These are phyloP conservation scores for Carpinus fangiana DNA, from an alignment of 306 rosid species.

Conservation along the genomic window DNA sequence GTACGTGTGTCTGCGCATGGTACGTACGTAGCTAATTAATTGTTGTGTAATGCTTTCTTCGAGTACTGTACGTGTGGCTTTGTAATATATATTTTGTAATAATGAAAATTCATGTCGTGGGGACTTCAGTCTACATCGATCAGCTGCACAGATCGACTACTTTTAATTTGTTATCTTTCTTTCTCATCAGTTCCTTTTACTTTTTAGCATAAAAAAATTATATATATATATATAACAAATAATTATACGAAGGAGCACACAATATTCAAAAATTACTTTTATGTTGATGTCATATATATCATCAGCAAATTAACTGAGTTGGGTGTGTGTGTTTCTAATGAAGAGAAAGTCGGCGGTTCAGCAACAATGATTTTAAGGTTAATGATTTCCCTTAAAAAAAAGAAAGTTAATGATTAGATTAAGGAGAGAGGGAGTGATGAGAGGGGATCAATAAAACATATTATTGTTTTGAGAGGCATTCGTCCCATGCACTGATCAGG, in stretches of 20 bases:
- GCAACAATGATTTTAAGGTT: neutral
- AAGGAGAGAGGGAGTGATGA: too few relatives aligned
- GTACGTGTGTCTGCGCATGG: neutral
- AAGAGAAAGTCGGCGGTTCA: constrained; percentile 13
- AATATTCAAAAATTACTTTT: neutral
- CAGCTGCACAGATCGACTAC: neutral
- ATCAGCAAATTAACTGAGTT: neutral
- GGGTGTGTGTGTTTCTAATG: constrained; percentile 14
- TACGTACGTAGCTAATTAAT: neutral
- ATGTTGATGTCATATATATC: neutral
- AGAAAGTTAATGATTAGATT: neutral
- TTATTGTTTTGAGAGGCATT: neutral
- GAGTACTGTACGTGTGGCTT: constrained; percentile 4
- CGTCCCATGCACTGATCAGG: too few relatives aligned
- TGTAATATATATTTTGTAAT: neutral
- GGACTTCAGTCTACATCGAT: neutral
- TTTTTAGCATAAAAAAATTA: too few relatives aligned
- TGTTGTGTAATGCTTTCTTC: constrained; percentile 7
- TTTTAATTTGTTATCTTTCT: neutral
- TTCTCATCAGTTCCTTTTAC: neutral
- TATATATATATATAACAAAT: too few relatives aligned
- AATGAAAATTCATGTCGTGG: constrained; percentile 10
- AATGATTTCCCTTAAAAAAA: neutral
- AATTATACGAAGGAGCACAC: too few relatives aligned
- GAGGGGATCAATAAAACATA: neutral